These are phyloP conservation scores for Eucalyptus coolabah DNA, from an alignment of 345 rosid genomes.

Conservation along the genomic window DNA sequence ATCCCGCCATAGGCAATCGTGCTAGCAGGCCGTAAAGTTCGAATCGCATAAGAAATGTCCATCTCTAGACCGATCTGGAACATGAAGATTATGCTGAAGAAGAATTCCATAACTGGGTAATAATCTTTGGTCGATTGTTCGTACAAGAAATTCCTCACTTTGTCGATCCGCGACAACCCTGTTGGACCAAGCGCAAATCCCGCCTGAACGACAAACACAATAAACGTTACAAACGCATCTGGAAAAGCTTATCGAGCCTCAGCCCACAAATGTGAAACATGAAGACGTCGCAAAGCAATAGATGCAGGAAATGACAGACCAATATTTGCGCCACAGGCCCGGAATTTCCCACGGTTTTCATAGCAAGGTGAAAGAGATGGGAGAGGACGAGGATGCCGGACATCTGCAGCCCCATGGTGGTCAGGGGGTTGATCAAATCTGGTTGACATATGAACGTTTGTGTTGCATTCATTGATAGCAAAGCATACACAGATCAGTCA, in stretches of 20 bases:
- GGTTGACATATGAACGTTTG: conserved; percentile 3
- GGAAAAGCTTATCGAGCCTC: not conserved
- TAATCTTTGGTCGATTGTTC: conserved; percentile 46
- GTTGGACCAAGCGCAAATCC: conserved; percentile 71
- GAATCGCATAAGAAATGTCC: conserved; percentile 40
- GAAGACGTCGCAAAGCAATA: not conserved
- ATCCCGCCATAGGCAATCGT: conserved; percentile 36
- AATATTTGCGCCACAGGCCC: conserved; percentile 88
- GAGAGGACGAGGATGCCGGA: conserved; percentile 73
- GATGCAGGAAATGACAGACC: conserved; percentile 10
- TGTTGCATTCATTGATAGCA: conserved; percentile 12
- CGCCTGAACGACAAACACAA: conserved; percentile 29
- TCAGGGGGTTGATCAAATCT: conserved; percentile 61
- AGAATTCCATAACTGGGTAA: conserved; percentile 26
- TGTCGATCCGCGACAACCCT: conserved; percentile 31
- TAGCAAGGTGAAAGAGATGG: conserved; percentile 61
- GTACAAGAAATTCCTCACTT: conserved; percentile 27
- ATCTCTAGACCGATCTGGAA: conserved; percentile 70
- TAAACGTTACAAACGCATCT: not conserved
- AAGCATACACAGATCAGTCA: not conserved
- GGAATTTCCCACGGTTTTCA: conserved; percentile 67
- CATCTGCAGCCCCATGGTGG: conserved; percentile 47
- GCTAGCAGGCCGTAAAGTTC: conserved; percentile 31
- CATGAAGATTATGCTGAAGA: conserved; percentile 55
- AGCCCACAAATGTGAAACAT: not conserved